Evolutionary conservation across 2,329 filamentous ascomycete species (phyloP).

Genomic region (Colletotrichum sp.): DNA sequence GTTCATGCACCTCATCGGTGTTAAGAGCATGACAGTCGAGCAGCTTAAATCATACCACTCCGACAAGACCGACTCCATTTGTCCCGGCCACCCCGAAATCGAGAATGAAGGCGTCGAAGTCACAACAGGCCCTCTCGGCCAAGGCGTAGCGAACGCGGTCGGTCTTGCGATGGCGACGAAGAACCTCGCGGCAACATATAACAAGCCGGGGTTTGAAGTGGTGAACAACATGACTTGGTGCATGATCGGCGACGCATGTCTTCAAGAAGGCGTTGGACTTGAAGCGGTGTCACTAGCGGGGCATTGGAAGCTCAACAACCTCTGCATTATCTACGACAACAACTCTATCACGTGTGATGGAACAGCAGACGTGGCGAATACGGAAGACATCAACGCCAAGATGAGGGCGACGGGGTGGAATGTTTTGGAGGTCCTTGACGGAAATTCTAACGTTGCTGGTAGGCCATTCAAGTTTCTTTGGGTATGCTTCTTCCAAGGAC

Average conservation of each 20-base stretch:
- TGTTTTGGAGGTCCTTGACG: slow-evolving; percentile 58
- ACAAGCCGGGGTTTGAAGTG: slow-evolving; percentile 51
- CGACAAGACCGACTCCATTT: slow-evolving; percentile 49
- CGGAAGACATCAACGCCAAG: slow-evolving; percentile 62
- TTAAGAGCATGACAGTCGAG: slow-evolving; percentile 59
- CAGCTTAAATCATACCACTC: slow-evolving; percentile 60
- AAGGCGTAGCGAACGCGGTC: slow-evolving; percentile 64
- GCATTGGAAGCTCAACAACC: slow-evolving; percentile 59
- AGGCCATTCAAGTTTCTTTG: rapidly evolving
- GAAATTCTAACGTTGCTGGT: slow-evolving; percentile 50
- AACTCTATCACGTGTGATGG: slow-evolving; percentile 67
- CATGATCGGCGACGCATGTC: slow-evolving; percentile 62
- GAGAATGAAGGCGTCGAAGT: slow-evolving; percentile 63
- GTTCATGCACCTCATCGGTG: slow-evolving; percentile 58
- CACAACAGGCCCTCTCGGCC: slow-evolving; percentile 63
- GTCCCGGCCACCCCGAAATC: slow-evolving; percentile 62
- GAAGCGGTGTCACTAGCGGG: slow-evolving; percentile 63
- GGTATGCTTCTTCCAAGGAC: not conserved
- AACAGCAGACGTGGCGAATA: slow-evolving; percentile 56
- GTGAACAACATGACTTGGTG: slow-evolving; percentile 60
- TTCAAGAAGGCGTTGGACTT: slow-evolving; percentile 62
- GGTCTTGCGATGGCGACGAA: slow-evolving; percentile 64
- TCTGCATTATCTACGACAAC: slow-evolving; percentile 65
- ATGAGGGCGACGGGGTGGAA: slow-evolving; percentile 63
- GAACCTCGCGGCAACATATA: slow-evolving; percentile 59